Conservation (phyloP, 192 early-diverging fungal genomes). For the Blastocladiella britannica region DNA sequence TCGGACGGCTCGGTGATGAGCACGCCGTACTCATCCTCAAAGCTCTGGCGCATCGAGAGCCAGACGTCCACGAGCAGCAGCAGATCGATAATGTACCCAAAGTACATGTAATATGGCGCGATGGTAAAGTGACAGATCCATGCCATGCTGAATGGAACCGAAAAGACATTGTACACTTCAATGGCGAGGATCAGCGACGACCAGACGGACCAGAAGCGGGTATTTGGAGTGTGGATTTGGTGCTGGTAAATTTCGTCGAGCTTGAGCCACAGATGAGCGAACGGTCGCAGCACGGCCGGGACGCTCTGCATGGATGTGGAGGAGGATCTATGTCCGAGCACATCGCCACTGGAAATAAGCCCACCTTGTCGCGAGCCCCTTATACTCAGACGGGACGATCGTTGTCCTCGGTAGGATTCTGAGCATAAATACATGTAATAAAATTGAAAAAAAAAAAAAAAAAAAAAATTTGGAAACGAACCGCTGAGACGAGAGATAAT, state of each 20-base stretch:
- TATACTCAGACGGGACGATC: too few relatives aligned
- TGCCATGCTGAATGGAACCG: conserved; percentile 5
- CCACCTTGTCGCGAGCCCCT: too few relatives aligned
- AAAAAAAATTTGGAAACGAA: too few relatives aligned
- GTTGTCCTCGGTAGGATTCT: too few relatives aligned
- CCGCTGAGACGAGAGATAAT: too few relatives aligned
- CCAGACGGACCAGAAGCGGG: neutral
- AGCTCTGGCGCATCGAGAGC: neutral
- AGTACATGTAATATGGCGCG: neutral
- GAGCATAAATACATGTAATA: too few relatives aligned
- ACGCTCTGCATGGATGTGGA: too few relatives aligned
- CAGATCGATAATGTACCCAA: conserved; percentile 4
- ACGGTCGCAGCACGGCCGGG: too few relatives aligned
- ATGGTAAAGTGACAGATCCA: conserved; percentile 5
- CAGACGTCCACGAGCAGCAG: conserved; percentile 1
- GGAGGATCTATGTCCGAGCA: too few relatives aligned
- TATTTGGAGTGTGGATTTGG: neutral
- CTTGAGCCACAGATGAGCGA: too few relatives aligned
- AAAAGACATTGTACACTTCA: conserved; percentile 7
- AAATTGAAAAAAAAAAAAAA: too few relatives aligned
- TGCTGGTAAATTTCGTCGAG: neutral
- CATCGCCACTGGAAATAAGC: too few relatives aligned
- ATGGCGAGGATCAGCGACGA: neutral
- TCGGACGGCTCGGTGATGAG: conserved; percentile 2
- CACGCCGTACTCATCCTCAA: conserved; percentile 5